These are phyloP conservation scores for Aspergillus persii DNA, from an alignment of 2,329 filamentous ascomycete genomes.

Conservation along the genomic window DNA sequence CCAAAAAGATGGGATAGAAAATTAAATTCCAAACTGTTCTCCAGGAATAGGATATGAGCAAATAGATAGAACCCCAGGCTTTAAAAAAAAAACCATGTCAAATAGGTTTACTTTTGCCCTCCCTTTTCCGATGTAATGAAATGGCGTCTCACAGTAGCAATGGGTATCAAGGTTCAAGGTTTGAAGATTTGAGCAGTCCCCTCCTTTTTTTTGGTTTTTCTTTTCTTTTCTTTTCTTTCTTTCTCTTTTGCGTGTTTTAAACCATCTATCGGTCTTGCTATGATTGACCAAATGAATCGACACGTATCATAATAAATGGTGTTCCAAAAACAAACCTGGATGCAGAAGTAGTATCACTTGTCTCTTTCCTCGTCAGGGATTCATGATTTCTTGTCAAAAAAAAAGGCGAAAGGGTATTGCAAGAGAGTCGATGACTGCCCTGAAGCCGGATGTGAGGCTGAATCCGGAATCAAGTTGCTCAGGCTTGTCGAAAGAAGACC, in stretches of 20 bases:
- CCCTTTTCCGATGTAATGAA: background rate
- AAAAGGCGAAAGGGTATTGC: background rate
- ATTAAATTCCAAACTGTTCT: background rate
- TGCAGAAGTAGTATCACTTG: background rate
- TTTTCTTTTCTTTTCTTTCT: background rate
- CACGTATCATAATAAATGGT: background rate
- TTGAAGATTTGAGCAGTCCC: background rate
- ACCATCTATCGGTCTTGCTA: background rate
- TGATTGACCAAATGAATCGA: slow-evolving; percentile 1
- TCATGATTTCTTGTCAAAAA: background rate
- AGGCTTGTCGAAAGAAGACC: background rate
- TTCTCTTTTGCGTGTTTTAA: background rate
- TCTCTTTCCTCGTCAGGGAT: background rate
- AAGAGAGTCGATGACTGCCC: background rate
- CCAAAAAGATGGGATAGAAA: background rate
- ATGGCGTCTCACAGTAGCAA: background rate
- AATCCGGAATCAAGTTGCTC: background rate
- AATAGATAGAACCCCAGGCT: background rate
- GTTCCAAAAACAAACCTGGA: background rate
- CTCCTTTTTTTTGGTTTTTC: background rate
- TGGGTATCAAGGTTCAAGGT: background rate
- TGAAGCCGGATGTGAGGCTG: background rate
- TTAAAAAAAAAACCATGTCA: background rate
- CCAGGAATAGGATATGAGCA: background rate
- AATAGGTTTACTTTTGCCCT: background rate